Base-by-base conservation (phyloP, 2,329 filamentous ascomycete species). In the Pyrenophora teres region DNA sequence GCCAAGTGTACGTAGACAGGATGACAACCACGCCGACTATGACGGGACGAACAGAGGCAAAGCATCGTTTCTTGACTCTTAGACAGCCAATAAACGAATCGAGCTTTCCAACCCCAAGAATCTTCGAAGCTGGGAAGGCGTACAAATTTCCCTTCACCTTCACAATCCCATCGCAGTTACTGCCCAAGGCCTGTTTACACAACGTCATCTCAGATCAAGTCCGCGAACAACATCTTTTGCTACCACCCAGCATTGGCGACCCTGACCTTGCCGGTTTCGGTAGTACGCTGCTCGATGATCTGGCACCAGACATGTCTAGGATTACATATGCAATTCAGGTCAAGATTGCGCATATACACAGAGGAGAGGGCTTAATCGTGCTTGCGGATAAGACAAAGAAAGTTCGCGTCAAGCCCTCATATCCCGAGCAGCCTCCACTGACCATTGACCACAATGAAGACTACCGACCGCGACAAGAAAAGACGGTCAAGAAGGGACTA, bases 101-200 rank as follows among this genome's bases (percentile, higher is more conserved):
- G 13, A 69, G 73, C n/a, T 81, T 85, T 50, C 85, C 85, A 0
- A 75, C 77, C 30, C 78, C 83, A 32, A 76, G 80, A 21, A 73
- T 85, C 4, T 72, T 85, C 2, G 76, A 80, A 60, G 78, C 80
- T n/a, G 81, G 80, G 10, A 76, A 75, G 54, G 77, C 74, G 9
- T 87, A 87, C 68, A 77, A 70, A 7, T 84, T 87, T 51, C 82
- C 83, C 1, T 88, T 88, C 66, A 80, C 79, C 21, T 88, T 88
- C 63, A 83, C 84, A 48, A 77, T 88, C 1, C 86, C 86, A 0
- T 76, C 81, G 30, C 79, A 80, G 15, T 73, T 88, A 3, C 78
- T 88, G 0, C 84, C 84, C 5, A 79, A 80, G 54, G 72, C 82
- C 39, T 88, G 86, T 71, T 74, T 73, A 15, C 85, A 88, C 70